Evolutionary conservation across 768 basidiomycete species (phyloP), one percentile per base, ranked within the genome.

Genomic region (Russula olivacea): DNA sequence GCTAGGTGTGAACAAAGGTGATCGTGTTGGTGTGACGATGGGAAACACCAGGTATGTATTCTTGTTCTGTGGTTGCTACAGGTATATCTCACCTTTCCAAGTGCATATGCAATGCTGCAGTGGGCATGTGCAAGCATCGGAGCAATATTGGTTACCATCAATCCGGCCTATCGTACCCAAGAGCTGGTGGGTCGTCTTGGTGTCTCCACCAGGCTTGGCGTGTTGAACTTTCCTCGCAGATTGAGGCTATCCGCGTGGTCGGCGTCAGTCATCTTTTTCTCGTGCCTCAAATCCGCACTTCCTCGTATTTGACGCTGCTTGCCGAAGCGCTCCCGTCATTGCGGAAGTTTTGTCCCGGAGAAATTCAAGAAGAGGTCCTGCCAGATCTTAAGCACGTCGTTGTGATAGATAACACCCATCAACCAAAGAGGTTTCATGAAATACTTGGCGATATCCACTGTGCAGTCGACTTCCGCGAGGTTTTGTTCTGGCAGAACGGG

Each of bases 91-190:
- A 56, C 11, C 32, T 49, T 34, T 25, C 41, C 47, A 65, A 91
- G 90, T 69, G 78, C 88, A 19, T 93, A 93, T 71, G 89, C 89
- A 0, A 78, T 82, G 76, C 74, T 92, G 25, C 91, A 93, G 68
- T 92, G 89, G 91, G 91, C 91, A 3, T 89, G 87, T 62, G 88
- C 89, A n/a, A 83, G 82, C 55, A 80, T 91, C 61, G 91, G 91
- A n/a, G 90, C 88, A 14, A 84, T 92, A 58, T 74, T 92, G 40
- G 89, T 89, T 23, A 91, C 91, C 9, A 78, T 93, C 51, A 93
- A 93, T 67, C 91, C 91, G 3, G 88, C 90, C 0, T 92, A 90
- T 70, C 82, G 86, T 30, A 67, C 84, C 7, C 77, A 80, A 38
- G 91, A 93, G 70, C 77, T 93, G 55, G 89, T 89, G 56, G 81